Evolutionary conservation across 805 yeast species (phyloP).

Genomic region (Yarrowia yakushimensis): DNA sequence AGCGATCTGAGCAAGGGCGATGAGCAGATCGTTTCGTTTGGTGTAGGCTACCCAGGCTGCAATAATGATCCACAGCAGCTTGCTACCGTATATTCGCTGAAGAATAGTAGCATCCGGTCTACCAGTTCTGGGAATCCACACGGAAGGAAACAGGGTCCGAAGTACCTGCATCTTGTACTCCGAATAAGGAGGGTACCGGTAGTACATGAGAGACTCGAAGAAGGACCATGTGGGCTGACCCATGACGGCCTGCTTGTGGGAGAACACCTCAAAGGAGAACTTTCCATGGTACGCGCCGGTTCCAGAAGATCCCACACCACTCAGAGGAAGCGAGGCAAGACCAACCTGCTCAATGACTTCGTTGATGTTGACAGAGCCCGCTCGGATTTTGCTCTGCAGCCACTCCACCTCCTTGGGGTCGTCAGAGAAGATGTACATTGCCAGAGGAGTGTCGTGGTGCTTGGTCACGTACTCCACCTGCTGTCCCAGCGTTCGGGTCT

Average conservation of each 20-base stretch:
- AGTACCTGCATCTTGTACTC: conserved; percentile 2
- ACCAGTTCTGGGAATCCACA: neutral
- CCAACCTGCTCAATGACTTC: conserved; percentile 71
- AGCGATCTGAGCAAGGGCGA: neutral
- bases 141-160: neutral
- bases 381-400: conserved; percentile 53
- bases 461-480: conserved; percentile 39
- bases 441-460: conserved; percentile 71
- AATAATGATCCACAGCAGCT: neutral
- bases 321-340: conserved; percentile 70
- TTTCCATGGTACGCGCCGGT: conserved; percentile 77
- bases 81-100: conserved; percentile 6
- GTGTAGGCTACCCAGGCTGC: conserved; percentile 2
- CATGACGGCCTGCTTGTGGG: conserved; percentile 67
- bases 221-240: conserved; percentile 56
- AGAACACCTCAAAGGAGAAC: conserved; percentile 60
- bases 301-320: conserved; percentile 87
- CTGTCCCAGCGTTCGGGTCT: conserved; percentile 40
- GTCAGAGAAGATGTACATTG: conserved; percentile 62
- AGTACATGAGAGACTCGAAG: conserved; percentile 51
- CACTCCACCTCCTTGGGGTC: conserved; percentile 46
- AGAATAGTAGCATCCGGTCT: conserved; percentile 4
- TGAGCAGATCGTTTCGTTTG: conserved; percentile 11
- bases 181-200: conserved; percentile 63
- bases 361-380: conserved; percentile 68